These are phyloP conservation scores for Usnea hakonensis DNA, from an alignment of 495 filamentous ascomycete species.

Conservation along the genomic window DNA sequence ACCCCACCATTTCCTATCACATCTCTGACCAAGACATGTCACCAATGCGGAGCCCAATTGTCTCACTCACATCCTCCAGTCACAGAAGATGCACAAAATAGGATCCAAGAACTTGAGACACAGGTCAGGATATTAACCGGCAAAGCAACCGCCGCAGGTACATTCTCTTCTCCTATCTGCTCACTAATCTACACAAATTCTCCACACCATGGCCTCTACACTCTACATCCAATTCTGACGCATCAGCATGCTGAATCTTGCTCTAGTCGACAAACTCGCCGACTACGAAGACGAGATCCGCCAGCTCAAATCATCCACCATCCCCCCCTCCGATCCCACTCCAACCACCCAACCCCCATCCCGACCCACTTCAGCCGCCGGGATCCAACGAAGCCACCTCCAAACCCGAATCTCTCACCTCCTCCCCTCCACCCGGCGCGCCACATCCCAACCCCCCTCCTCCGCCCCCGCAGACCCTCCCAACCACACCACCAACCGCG, in stretches of 20 bases:
- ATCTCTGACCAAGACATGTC: constrained; percentile 35
- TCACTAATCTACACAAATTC: background rate
- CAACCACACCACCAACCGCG: constrained; percentile 17
- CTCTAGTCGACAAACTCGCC: constrained; percentile 64
- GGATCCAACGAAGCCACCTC: constrained; percentile 21
- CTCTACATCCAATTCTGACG: background rate
- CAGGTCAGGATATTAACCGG: constrained; percentile 66
- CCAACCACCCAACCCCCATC: constrained; percentile 29
- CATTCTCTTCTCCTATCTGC: constrained; percentile 26
- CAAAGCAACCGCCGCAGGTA: constrained; percentile 71
- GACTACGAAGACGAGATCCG: constrained; percentile 91
- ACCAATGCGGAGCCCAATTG: constrained; percentile 41
- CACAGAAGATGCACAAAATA: constrained; percentile 50
- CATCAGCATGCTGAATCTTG: background rate
- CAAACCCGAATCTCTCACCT: constrained; percentile 20
- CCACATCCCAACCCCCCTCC: constrained; percentile 46
- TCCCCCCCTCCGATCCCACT: constrained; percentile 22
- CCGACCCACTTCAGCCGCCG: constrained; percentile 45
- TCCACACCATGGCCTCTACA: constrained; percentile 1
- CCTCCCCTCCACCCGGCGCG: constrained; percentile 31
- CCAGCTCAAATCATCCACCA: constrained; percentile 47
- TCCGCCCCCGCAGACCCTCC: constrained; percentile 27
- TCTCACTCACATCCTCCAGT: constrained; percentile 26
- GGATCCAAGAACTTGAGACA: constrained; percentile 72
- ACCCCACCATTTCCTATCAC: constrained; percentile 18